Base-by-base conservation (phyloP, 805 yeast genomes). In the Brettanomyces naardenensis region DNA sequence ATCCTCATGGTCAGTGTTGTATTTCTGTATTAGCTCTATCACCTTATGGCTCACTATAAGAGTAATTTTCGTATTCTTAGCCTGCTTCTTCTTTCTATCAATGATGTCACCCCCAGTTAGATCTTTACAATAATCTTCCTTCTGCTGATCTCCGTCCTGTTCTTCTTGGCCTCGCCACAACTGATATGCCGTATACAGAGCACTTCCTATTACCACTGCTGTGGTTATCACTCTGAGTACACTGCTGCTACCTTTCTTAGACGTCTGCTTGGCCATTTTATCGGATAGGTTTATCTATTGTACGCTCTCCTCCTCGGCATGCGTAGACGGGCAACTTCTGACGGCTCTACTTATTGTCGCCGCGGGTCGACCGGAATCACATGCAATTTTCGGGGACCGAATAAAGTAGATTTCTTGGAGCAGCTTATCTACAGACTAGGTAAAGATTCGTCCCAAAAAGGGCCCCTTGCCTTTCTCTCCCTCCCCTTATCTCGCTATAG, bases 11-110 rank as follows among this genome's bases (percentile, higher is more conserved):
- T n/a, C 27, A 3, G 35, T 26, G 27, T 38, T 37, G 28, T 42
- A 35, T 5, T 41, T 33, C 4, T 39, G 35, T 2, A 52, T 35
- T 11, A 6, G 11, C 3, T 37, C 35, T 21, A 47, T 23, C 9
- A 43, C 33, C 3, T 35, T 21, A 14, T 33, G n/a, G 2, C 53
- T 40, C 5, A 52, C 29, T 9, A 52, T 56, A 6, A 54, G 28
- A 0, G 56, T 41, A 1, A 49, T 39, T 2, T 44, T 29, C n/a
- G 42, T 37, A 21, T 34, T 33, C 35, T 26, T 20, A 17, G 33
- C 31, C 10, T 30, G 41, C 35, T 38, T 40, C 13, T 21, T 36
- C 17, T 25, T 20, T 13, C 7, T 10, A 13, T 27, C 14, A 13
- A 11, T 6, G n/a, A 7, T 15, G 6, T 26, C 32, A 2, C 17